Evolutionary conservation across 345 rosid genomes (phyloP), one percentile per base, ranked within the genome.

Genomic region (Erysimum cheiranthoides): DNA sequence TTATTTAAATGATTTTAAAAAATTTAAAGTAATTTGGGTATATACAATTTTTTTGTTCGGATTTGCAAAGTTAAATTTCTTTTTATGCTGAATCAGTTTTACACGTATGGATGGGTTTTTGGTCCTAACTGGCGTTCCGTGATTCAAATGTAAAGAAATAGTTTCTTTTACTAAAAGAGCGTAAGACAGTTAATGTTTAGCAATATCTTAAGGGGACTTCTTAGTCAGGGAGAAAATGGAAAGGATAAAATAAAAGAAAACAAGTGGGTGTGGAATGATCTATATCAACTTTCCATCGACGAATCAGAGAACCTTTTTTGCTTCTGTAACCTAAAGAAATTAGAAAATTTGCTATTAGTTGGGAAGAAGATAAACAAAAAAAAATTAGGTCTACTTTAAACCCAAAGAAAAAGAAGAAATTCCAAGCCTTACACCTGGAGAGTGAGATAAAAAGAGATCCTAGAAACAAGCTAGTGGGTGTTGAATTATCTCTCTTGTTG

Each of bases 401-500:
- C 8, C 51, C 25, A 21, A 31, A 10, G 13, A 25, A 61, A 11
- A 59, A 16, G 35, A 10, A 30, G 1, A 66, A 67, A 52, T 25
- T 6, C 4, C 12, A 69, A 69, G 60, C 65, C 59, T 42, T 45
- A 76, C 80, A 70, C 71, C 71, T 76, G 75, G 75, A 76, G 65
- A 43, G 43, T 25, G 49, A 76, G 66, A 62, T 62, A 40, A 9
- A 42, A 61, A 50, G 56, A 68, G 18, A 75, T 38, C 43, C 73
- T 66, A 67, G 53, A 67, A 75, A 62, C 34, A 53, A 62, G 43
- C 35, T 70, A 76, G 80, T 76, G 75, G 70, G 58, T 70, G 66
- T 54, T 53, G 65, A 45, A 69, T 70, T 54, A 61, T 69, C 11
- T 61, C 43, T 76, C 59, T 76, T 62, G 59, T 62, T 53, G 50